Base-by-base conservation (phyloP, 139 green algal species). In the Eudorina sp. region DNA sequence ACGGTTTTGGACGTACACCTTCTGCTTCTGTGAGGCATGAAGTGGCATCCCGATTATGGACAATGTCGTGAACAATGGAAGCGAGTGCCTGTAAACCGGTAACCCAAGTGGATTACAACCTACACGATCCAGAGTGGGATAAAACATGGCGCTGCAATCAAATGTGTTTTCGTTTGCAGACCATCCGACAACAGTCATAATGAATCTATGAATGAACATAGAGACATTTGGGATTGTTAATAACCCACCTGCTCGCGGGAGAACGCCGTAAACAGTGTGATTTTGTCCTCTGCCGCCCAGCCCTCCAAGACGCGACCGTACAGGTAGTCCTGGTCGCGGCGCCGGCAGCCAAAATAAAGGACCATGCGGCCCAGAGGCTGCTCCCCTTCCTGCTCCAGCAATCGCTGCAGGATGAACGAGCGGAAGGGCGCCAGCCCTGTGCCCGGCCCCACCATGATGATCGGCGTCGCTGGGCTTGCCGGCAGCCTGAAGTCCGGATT, bases 1-100 rank as follows among this genome's bases (percentile, higher is more conserved):
- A 46, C 93, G 91, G 92, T 99, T 85, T 92, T 99, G 90, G 27
- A 99, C 98, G 86, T 99, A 99, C 75, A 99, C 94, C 93, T 99
- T 97, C 46, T 92, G 40, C 27, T 62, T 46, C 80, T 86, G 53
- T 38, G 70, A 38, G 69, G 46, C 16, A 16, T n/a, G 51, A 58
- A 58, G 51, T 25, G 51, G 51, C n/a, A n/a, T n/a, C n/a, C n/a
- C n/a, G n/a, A n/a, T n/a, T n/a, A n/a, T n/a, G n/a, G n/a, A n/a
- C n/a, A n/a, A n/a, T n/a, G n/a, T n/a, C n/a, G n/a, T n/a, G n/a
- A n/a, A n/a, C n/a, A n/a, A n/a, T n/a, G n/a, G n/a, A n/a, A n/a
- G n/a, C n/a, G n/a, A n/a, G n/a, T n/a, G n/a, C n/a, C n/a, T n/a
- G n/a, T n/a, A n/a, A n/a, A n/a, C n/a, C n/a, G n/a, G n/a, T n/a